Evolutionary conservation across 176 grass and related monocot species (phyloP).

Genomic region (Alopecurus myosuroides): DNA sequence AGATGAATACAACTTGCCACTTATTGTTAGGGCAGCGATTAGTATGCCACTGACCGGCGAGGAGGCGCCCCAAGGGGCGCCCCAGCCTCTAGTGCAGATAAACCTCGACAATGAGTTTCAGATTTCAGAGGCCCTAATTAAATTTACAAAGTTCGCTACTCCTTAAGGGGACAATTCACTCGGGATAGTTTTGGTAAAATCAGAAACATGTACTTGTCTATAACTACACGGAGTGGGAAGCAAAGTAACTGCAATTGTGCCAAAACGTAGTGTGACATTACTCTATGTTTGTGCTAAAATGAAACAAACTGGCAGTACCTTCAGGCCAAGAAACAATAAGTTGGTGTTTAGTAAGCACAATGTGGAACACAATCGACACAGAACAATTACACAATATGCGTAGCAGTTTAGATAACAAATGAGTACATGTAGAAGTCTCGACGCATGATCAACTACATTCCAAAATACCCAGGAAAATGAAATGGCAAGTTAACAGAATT

Average conservation of each 20-base stretch:
- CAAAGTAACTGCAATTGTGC: neutral
- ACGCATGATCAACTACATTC: neutral
- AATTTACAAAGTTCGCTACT: neutral
- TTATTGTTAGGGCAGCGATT: too few species aligned
- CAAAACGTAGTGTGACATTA: neutral
- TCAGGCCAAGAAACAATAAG: neutral
- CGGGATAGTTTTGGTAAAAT: neutral
- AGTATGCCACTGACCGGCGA: too few species aligned
- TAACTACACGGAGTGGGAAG: neutral
- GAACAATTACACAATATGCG: neutral
- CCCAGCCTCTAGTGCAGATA: too few species aligned
- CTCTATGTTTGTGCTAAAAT: neutral
- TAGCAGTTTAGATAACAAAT: constrained; percentile 1
- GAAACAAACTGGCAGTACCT: neutral
- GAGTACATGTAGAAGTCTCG: neutral
- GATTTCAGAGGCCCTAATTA: neutral
- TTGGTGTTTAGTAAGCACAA: neutral
- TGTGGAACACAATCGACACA: neutral
- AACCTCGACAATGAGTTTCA: neutral
- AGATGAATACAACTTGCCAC: too few species aligned
- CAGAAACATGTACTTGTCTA: too few species aligned
- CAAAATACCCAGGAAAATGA: neutral
- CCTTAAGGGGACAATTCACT: neutral
- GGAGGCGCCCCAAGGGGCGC: too few species aligned
- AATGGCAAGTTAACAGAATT: neutral